Evolutionary conservation across 2,329 filamentous ascomycete species (phyloP), one percentile per base, ranked within the genome.

Genomic region (Botrytis squamosa): DNA sequence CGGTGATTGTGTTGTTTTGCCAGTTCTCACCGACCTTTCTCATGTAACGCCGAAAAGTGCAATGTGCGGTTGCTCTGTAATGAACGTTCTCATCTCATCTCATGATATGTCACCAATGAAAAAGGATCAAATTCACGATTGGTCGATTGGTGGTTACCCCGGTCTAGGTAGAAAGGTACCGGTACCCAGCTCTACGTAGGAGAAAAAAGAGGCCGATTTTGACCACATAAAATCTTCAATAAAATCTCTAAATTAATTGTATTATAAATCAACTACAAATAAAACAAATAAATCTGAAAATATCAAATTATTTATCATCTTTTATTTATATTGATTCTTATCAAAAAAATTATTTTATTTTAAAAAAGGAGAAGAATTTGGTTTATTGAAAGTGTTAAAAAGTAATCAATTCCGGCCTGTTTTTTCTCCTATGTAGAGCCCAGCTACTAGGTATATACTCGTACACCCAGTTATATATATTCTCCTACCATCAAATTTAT

Each of bases 31-130:
- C 65, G 46, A 36, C 0, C 46, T 38, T 20, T 20, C 18, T 7
- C 33, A 18, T n/a, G 16, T 67, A 67, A 67, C 46, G 65, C 65
- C 65, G 65, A 67, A 67, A 49, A 36, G 12, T n/a, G 20, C 25
- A 42, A 12, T 44, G 9, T 18, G 36, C 7, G 10, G 42, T 42
- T 36, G 38, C 20, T 42, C 29, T 1, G 59, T 55, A 9, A 46
- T 20, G 33, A 44, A 29, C 52, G 71, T 75, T 44, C 10, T 75
- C 74, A 25, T 74, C 55, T 49, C 20, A 49, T 49, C 49, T 10
- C 22, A 25, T 40, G 40, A 40, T 20, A 69, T 69, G 9, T 29
- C 29, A n/a, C 25, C 42, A 4, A 40, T 16, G 10, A 57, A 52
- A 52, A 25, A 42, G 25, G 52, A 55, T 55, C 36, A 8, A 29